phyloP scores from a whole-genome alignment of 2,329 filamentous ascomycete genomes.

The Colletotrichum lini region DNA sequence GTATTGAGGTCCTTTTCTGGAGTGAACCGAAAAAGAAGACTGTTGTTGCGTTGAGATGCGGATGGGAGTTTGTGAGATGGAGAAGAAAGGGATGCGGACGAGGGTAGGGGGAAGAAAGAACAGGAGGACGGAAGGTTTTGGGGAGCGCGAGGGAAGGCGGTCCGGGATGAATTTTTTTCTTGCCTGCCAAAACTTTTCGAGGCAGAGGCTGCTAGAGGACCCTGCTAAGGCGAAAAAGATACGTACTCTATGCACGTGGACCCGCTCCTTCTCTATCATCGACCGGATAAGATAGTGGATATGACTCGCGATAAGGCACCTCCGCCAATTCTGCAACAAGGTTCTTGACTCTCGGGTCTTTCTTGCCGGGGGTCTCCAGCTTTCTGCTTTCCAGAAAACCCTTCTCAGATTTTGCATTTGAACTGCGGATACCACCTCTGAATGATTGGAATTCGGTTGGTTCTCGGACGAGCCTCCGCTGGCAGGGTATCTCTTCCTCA shows the following conservation, averaged over 20 bases:
- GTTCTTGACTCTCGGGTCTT: conserved; percentile 32
- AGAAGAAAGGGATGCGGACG: conserved; percentile 40
- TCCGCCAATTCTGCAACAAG: conserved; percentile 17
- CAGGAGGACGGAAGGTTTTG: conserved; percentile 37
- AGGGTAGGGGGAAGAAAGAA: conserved; percentile 22
- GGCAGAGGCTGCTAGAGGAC: conserved; percentile 31
- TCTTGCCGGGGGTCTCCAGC: conserved; percentile 22
- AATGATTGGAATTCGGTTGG: conserved; percentile 18
- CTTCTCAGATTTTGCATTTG: conserved; percentile 19
- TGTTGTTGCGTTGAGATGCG: conserved; percentile 30
- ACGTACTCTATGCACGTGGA: conserved; percentile 31
- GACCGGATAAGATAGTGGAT: conserved; percentile 24
- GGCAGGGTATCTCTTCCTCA: neutral
- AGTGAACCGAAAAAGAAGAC: conserved; percentile 36
- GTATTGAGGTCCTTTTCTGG: conserved; percentile 20
- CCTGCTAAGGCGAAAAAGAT: conserved; percentile 39
- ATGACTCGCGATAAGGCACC: conserved; percentile 42
- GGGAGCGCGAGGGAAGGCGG: conserved; percentile 35
- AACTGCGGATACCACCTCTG: conserved; percentile 12
- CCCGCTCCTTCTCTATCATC: conserved; percentile 23
- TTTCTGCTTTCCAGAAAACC: conserved; percentile 13
- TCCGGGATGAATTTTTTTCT: conserved; percentile 39
- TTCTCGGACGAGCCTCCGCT: conserved; percentile 19
- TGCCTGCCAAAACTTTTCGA: conserved; percentile 40
- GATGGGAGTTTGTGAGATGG: conserved; percentile 37